These are phyloP conservation scores for Cordyceps pruinosa DNA, from an alignment of 2,329 filamentous ascomycete genomes.

Conservation along the genomic window DNA sequence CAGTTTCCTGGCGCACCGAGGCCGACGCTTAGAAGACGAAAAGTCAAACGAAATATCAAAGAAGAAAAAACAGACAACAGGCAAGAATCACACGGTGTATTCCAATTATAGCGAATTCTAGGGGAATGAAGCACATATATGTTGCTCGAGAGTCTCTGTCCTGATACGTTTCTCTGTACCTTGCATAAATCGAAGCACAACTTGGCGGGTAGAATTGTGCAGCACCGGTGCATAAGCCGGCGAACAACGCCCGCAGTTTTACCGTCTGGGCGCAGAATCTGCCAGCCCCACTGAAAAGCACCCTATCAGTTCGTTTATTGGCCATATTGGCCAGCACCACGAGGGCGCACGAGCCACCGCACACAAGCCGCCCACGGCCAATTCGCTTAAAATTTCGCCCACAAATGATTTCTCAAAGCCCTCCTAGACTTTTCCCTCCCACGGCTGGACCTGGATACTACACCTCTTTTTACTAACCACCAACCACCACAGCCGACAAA, in stretches of 20 bases:
- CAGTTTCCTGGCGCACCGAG: too few relatives aligned
- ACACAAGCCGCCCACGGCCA: constrained; percentile 2
- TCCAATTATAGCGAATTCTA: too few relatives aligned
- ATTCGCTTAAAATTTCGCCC: constrained; percentile 34
- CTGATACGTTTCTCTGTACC: too few relatives aligned
- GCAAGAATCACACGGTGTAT: too few relatives aligned
- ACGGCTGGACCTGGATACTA: constrained; percentile 4
- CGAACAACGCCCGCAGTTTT: background rate
- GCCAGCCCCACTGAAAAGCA: background rate
- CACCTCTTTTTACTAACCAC: constrained; percentile 27
- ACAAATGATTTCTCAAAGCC: constrained; percentile 26
- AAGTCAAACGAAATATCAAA: too few relatives aligned
- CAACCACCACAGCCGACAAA: constrained; percentile 32
- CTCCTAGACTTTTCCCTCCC: constrained; percentile 14
- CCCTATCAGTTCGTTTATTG: background rate
- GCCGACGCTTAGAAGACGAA: too few relatives aligned
- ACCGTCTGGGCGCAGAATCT: background rate
- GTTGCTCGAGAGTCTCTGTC: too few relatives aligned
- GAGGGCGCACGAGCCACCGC: constrained; percentile 6
- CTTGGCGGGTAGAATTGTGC: background rate
- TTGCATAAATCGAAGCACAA: background rate
- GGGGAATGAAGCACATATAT: too few relatives aligned
- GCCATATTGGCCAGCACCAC: too few relatives aligned
- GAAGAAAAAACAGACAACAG: too few relatives aligned
- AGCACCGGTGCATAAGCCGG: background rate